Conservation (phyloP, 1,284 basidiomycete species). For the Melampsora larici-populina region DNA sequence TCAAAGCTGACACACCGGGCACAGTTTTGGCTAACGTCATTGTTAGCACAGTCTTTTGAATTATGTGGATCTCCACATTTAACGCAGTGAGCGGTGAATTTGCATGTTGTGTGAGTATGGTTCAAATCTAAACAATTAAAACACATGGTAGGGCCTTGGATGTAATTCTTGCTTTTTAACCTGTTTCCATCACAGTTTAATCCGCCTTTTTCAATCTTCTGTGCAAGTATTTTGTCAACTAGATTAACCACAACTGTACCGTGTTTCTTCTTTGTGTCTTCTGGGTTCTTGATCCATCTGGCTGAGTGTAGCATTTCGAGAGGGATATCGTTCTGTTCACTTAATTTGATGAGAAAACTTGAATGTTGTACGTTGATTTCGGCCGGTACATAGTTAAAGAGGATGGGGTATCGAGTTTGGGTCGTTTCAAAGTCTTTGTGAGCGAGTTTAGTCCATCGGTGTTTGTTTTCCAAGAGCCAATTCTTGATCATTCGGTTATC, state of each 20-base stretch:
- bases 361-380: not conserved
- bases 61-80: not conserved
- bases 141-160: not conserved
- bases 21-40: too few relatives aligned
- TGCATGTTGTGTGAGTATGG: not conserved
- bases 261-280: not conserved
- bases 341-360: not conserved
- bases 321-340: not conserved
- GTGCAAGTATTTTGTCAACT: not conserved
- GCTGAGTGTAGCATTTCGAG: not conserved
- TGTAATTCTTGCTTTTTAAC: not conserved
- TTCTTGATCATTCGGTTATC: not conserved
- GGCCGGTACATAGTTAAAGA: conserved; percentile 4
- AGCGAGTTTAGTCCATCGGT: not conserved
- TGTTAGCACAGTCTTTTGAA: not conserved
- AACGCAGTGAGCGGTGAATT: not conserved
- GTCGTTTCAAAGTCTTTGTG: not conserved
- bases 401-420: not conserved
- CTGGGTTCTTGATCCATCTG: too few relatives aligned
- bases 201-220: not conserved
- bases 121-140: not conserved
- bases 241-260: not conserved
- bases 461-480: conserved; percentile 25
- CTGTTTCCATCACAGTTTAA: not conserved
- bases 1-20: not conserved